phyloP scores from a whole-genome alignment of 805 yeast genomes.

The Wickerhamomyces xylosicus region DNA sequence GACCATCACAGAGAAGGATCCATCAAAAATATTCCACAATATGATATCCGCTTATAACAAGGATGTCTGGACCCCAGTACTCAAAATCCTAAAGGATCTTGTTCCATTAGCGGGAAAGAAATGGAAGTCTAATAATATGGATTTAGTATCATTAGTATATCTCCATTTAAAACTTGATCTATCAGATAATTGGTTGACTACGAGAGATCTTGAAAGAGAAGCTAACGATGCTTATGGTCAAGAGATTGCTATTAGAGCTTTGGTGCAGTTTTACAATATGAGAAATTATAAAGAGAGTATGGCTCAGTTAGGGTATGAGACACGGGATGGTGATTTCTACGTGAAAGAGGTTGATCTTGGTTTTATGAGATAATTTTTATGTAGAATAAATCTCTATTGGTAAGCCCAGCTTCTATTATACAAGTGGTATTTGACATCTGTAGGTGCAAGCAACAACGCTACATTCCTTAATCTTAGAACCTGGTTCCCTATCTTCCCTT shows the following conservation, averaged over 20 bases:
- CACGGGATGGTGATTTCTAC: slow-evolving; percentile 30
- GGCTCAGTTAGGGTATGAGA: slow-evolving; percentile 46
- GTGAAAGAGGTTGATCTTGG: slow-evolving; percentile 29
- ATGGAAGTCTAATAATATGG: slow-evolving; percentile 93
- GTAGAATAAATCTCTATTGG: no score
- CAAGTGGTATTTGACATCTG: no score
- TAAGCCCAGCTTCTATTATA: no score
- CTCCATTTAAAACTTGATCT: slow-evolving; percentile 61
- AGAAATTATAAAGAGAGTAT: slow-evolving; percentile 42
- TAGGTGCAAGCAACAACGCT: no score
- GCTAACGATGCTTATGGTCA: slow-evolving; percentile 72
- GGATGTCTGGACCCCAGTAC: slow-evolving; percentile 55
- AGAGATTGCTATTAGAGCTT: slow-evolving; percentile 73
- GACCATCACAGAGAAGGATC: slow-evolving; percentile 49
- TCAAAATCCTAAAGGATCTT: slow-evolving; percentile 66
- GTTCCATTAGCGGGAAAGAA: slow-evolving; percentile 89
- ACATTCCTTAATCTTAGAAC: no score
- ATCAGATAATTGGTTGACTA: slow-evolving; percentile 82
- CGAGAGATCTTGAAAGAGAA: slow-evolving; percentile 68
- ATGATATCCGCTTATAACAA: slow-evolving; percentile 50
- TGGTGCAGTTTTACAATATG: slow-evolving; percentile 68
- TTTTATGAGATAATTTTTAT: no score
- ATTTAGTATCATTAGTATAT: slow-evolving; percentile 78
- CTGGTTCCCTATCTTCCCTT: no score
- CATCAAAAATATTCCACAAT: slow-evolving; percentile 51